These are phyloP conservation scores for Adansonia digitata DNA, from an alignment of 345 rosid species.

Conservation along the genomic window DNA sequence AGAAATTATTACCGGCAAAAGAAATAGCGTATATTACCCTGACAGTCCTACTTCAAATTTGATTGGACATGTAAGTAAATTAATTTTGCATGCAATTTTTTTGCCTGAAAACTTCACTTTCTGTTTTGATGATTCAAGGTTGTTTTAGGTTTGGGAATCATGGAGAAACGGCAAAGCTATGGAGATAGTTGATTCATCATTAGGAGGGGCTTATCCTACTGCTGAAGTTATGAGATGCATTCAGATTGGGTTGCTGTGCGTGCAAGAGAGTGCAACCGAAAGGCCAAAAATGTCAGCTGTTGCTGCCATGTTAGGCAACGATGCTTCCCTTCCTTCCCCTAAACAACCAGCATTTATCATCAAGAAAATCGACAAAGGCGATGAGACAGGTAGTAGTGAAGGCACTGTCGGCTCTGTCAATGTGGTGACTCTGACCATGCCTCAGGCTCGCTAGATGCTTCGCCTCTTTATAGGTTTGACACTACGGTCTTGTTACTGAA, in stretches of 20 bases:
- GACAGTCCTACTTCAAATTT: constrained; percentile 6
- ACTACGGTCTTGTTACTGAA: not conserved
- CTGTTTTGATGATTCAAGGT: not conserved
- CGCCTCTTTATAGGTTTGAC: not conserved
- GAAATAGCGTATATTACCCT: constrained; percentile 20
- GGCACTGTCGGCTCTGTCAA: constrained; percentile 25
- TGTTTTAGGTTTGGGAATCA: constrained; percentile 42
- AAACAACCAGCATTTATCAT: constrained; percentile 39
- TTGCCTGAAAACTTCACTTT: not conserved
- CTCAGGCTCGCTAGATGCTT: constrained; percentile 30
- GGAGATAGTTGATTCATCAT: constrained; percentile 32
- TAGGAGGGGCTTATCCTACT: constrained; percentile 10
- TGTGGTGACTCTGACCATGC: constrained; percentile 24
- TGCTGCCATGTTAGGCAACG: constrained; percentile 37
- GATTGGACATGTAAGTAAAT: not conserved
- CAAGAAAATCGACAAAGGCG: constrained; percentile 10
- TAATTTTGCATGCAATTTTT: not conserved
- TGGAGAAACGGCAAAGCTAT: constrained; percentile 32
- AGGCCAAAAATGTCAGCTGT: constrained; percentile 48
- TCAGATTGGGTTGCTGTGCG: constrained; percentile 56
- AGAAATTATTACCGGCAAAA: constrained; percentile 54
- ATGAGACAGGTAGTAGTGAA: constrained; percentile 5
- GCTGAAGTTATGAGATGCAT: constrained; percentile 40
- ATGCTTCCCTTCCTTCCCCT: constrained; percentile 34
- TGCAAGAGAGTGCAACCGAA: constrained; percentile 45